Evolutionary conservation across 1,284 basidiomycete species (phyloP).

Genomic region (Puccinia novopanici): DNA sequence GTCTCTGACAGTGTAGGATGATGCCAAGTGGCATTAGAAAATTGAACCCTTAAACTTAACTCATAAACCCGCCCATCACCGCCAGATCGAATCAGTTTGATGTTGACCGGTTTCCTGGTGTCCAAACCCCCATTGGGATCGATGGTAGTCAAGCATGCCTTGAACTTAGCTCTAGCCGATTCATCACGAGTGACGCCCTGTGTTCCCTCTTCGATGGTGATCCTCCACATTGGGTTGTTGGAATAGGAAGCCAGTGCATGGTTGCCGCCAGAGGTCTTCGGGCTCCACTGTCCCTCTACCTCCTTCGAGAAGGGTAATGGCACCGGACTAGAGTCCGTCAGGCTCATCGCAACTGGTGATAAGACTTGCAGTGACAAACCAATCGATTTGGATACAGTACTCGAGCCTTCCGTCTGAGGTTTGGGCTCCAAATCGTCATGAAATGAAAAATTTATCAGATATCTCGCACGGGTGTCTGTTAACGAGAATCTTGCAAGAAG

Average conservation of each 20-base stretch:
- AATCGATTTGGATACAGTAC: neutral
- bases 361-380: conserved; percentile 31
- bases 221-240: conserved; percentile 48
- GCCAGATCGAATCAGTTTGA: conserved; percentile 42
- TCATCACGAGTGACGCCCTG: neutral
- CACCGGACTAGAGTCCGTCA: conserved; percentile 24
- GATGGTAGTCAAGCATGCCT: conserved; percentile 23
- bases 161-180: conserved; percentile 11
- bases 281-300: conserved; percentile 37
- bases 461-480: neutral
- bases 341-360: conserved; percentile 5
- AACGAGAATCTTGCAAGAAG: conserved; percentile 26
- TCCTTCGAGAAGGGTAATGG: conserved; percentile 16
- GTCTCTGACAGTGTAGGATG: neutral
- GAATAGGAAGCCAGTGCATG: conserved; percentile 23
- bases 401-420: neutral
- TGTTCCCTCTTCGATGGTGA: conserved; percentile 17
- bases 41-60: neutral
- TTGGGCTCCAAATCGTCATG: conserved; percentile 18
- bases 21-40: neutral
- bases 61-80: conserved; percentile 48
- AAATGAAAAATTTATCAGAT: conserved; percentile 42
- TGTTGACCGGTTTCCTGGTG: conserved; percentile 32
- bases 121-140: conserved; percentile 25
- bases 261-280: conserved; percentile 39